A percentile compares a stretch with the other conserved stretches of the same genome.
Evolutionary conservation across 805 yeast species (phyloP).

Genomic region (Pichia sporocuriosa): DNA sequence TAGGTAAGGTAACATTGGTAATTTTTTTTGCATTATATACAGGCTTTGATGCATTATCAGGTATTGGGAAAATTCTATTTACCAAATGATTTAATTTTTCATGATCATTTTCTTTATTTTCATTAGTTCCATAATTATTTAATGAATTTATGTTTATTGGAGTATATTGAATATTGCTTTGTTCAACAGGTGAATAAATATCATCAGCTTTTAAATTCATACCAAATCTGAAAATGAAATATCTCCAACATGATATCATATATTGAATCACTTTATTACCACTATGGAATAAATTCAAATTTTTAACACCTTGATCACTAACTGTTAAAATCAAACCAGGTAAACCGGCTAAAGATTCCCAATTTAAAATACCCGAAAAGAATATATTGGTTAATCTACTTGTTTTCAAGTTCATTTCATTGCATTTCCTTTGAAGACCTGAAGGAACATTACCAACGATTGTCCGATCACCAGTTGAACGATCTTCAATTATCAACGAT

Average conservation of each 20-base stretch:
- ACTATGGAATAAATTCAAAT: slow-evolving; percentile 50
- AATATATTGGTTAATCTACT: slow-evolving; percentile 60
- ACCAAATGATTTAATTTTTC: slow-evolving; percentile 8
- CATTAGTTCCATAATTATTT: not conserved
- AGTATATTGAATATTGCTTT: slow-evolving; percentile 15
- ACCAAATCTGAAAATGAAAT: slow-evolving; percentile 77
- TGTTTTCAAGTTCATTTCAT: slow-evolving; percentile 51
- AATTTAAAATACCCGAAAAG: slow-evolving; percentile 68
- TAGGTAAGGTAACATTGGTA: slow-evolving; percentile 22
- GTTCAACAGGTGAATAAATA: slow-evolving; percentile 6
- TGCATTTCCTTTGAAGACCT: slow-evolving; percentile 74
- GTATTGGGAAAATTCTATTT: slow-evolving; percentile 23
- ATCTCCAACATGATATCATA: slow-evolving; percentile 75
- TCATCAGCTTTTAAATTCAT: slow-evolving; percentile 36
- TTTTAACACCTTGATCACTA: slow-evolving; percentile 66
- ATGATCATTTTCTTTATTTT: slow-evolving; percentile 2
- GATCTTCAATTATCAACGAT: slow-evolving; percentile 41
- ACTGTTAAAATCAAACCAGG: slow-evolving; percentile 84
- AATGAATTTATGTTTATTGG: slow-evolving; percentile 18
- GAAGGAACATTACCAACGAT: slow-evolving; percentile 78
- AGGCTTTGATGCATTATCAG: slow-evolving; percentile 9
- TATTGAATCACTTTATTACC: slow-evolving; percentile 38
- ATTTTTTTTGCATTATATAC: slow-evolving; percentile 13
- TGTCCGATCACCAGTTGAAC: slow-evolving; percentile 47
- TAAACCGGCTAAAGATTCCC: slow-evolving; percentile 83